phyloP scores from a whole-genome alignment of 768 basidiomycete genomes.

The Pseudohyphozyma bogoriensis region DNA sequence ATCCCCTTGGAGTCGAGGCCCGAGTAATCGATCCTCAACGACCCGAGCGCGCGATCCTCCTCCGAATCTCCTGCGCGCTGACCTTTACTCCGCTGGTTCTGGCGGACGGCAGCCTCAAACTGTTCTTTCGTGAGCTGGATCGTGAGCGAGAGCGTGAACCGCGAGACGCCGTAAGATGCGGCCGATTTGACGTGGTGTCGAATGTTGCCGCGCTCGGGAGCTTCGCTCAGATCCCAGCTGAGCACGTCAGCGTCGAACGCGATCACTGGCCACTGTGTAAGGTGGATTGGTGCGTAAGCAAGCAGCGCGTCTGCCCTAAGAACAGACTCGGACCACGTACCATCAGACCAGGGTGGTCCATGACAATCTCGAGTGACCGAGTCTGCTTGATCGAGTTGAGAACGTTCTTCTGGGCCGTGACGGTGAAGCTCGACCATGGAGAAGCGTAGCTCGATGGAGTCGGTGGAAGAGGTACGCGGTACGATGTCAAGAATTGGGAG shows the following conservation, averaged over 20 bases:
- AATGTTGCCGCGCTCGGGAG: conserved; percentile 58
- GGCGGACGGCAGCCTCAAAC: conserved; percentile 18
- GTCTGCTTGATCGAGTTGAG: conserved; percentile 53
- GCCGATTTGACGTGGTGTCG: conserved; percentile 70
- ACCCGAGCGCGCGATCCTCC: conserved; percentile 20
- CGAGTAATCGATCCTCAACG: conserved; percentile 63
- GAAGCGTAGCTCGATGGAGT: conserved; percentile 46
- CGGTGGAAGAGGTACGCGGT: conserved; percentile 57
- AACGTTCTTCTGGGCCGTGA: conserved; percentile 52
- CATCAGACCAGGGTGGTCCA: conserved; percentile 73
- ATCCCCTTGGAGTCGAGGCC: conserved; percentile 65
- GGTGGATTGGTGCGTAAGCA: too few relatives aligned
- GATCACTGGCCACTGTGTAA: conserved; percentile 74
- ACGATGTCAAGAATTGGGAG: conserved; percentile 68
- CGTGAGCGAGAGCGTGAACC: conserved; percentile 63
- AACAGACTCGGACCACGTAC: too few relatives aligned
- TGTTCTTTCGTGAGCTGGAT: conserved; percentile 45
- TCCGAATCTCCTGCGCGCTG: conserved; percentile 28
- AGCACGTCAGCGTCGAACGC: conserved; percentile 86
- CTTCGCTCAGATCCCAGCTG: conserved; percentile 52
- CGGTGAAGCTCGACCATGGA: conserved; percentile 44
- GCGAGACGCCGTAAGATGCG: conserved; percentile 63
- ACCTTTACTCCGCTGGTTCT: conserved; percentile 29
- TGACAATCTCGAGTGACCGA: conserved; percentile 56
- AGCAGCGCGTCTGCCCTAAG: too few relatives aligned